These are phyloP conservation scores for Aspergillus glaucus DNA, from an alignment of 2,329 filamentous ascomycete genomes.

Conservation along the genomic window DNA sequence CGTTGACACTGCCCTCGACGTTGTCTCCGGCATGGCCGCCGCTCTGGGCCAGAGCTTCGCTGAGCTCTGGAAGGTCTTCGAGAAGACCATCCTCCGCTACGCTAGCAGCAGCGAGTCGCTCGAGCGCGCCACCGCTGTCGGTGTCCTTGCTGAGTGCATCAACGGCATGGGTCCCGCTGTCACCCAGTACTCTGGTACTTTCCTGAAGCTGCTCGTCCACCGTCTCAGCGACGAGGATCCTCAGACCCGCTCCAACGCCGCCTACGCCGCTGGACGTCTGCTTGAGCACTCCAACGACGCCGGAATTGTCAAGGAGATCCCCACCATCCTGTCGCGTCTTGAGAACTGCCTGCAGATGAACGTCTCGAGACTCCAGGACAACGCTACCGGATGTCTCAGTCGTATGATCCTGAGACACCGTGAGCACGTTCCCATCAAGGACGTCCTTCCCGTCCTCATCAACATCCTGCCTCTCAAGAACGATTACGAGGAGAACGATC, in stretches of 20 bases:
- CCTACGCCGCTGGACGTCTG: constrained; percentile 82
- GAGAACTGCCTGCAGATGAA: constrained; percentile 75
- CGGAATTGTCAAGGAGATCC: constrained; percentile 68
- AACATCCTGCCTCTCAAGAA: constrained; percentile 79
- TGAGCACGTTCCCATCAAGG: constrained; percentile 69
- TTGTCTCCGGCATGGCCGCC: constrained; percentile 74
- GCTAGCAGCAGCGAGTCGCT: constrained; percentile 77
- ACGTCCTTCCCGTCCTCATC: constrained; percentile 76
- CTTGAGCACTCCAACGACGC: constrained; percentile 69
- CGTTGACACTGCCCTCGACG: constrained; percentile 88
- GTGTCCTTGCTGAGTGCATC: constrained; percentile 85
- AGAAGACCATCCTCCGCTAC: constrained; percentile 84
- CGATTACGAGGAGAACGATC: constrained; percentile 94
- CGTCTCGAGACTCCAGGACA: constrained; percentile 80
- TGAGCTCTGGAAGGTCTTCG: constrained; percentile 92
- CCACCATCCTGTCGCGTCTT: constrained; percentile 73
- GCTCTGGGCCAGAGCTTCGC: constrained; percentile 75
- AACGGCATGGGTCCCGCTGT: constrained; percentile 76
- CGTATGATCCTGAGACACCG: constrained; percentile 88
- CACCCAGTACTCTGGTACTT: constrained; percentile 68
- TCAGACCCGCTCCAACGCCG: constrained; percentile 91
- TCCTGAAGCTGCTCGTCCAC: constrained; percentile 77
- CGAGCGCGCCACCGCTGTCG: constrained; percentile 84
- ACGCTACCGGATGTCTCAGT: constrained; percentile 82
- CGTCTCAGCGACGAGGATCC: constrained; percentile 82